A percentile compares a stretch with the other conserved stretches of the same genome.
Evolutionary conservation across 495 filamentous ascomycete genomes (phyloP).

Genomic region (Coniosporium apollinis): DNA sequence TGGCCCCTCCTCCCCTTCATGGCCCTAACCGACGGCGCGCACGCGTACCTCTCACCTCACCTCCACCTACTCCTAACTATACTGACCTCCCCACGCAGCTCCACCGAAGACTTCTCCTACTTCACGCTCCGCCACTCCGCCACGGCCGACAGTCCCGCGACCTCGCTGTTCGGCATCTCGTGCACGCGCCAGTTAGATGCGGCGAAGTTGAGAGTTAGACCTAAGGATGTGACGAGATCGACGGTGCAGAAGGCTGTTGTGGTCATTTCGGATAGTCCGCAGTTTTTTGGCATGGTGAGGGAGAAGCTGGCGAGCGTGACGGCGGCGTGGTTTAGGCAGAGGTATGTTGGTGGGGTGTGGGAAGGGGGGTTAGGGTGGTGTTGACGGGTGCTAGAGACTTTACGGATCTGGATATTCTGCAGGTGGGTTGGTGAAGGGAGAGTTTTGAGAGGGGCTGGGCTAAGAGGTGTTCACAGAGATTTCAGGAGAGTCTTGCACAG

Average conservation of each 20-base stretch:
- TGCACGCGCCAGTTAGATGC: conserved; percentile 86
- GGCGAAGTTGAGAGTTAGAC: conserved; percentile 52
- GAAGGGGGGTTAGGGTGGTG: conserved; percentile 11
- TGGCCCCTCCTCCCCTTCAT: conserved; percentile 92
- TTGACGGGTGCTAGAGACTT: conserved; percentile 38
- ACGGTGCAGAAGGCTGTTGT: conserved; percentile 99
- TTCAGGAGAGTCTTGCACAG: conserved; percentile 71
- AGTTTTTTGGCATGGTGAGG: conserved; percentile 35
- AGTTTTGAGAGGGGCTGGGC: background rate
- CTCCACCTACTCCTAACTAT: too few relatives aligned
- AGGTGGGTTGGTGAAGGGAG: conserved; percentile 28
- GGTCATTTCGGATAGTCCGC: conserved; percentile 76
- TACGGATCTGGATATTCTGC: conserved; percentile 53
- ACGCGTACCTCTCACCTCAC: conserved; percentile 45
- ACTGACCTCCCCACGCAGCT: too few relatives aligned
- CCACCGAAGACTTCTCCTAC: conserved; percentile 92
- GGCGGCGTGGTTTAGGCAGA: conserved; percentile 90
- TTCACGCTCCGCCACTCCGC: conserved; percentile 73
- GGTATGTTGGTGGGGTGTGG: conserved; percentile 37
- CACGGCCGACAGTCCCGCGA: conserved; percentile 38
- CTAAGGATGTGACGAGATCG: conserved; percentile 79
- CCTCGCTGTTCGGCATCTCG: conserved; percentile 88
- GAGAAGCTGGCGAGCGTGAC: conserved; percentile 81
- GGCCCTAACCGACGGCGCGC: conserved; percentile 92
- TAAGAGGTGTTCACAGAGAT: conserved; percentile 37